Conservation (phyloP, 2,329 filamentous ascomycete species). For the Colletotrichum paranaense region DNA sequence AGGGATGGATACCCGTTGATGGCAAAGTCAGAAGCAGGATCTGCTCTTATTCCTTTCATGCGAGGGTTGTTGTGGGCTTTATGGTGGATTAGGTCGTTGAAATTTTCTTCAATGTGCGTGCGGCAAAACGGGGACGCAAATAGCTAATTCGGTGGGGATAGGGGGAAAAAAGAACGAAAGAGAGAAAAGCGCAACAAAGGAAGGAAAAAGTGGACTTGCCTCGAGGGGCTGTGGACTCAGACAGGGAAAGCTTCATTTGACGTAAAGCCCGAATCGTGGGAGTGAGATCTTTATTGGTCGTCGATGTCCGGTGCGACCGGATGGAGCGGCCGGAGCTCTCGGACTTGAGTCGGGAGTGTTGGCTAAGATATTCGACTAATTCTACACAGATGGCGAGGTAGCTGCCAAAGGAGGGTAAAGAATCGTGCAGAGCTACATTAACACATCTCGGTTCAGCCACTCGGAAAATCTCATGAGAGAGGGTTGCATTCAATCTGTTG, state of each 20-base stretch:
- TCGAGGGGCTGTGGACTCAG: background rate
- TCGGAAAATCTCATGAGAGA: conserved; percentile 5
- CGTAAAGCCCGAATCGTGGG: background rate
- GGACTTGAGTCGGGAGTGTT: background rate
- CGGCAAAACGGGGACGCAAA: background rate
- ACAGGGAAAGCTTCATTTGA: conserved; percentile 13
- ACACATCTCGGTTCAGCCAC: background rate
- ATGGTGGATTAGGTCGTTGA: background rate
- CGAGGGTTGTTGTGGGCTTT: background rate
- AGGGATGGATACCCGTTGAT: background rate
- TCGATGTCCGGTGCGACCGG: background rate
- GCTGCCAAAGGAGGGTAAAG: no score
- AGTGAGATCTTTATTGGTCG: background rate
- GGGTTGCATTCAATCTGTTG: conserved; percentile 1
- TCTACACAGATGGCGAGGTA: no score
- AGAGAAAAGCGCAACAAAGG: background rate
- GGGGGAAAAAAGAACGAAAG: no score
- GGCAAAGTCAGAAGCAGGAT: background rate
- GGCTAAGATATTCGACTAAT: background rate
- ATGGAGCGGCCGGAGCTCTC: conserved; percentile 13
- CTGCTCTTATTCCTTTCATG: background rate
- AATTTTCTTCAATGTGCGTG: conserved; percentile 8
- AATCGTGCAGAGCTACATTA: background rate
- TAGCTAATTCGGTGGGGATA: conserved; percentile 13
- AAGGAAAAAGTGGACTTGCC: background rate